These are phyloP conservation scores for Penicillium steckii DNA, from an alignment of 495 filamentous ascomycete genomes.

Conservation along the genomic window DNA sequence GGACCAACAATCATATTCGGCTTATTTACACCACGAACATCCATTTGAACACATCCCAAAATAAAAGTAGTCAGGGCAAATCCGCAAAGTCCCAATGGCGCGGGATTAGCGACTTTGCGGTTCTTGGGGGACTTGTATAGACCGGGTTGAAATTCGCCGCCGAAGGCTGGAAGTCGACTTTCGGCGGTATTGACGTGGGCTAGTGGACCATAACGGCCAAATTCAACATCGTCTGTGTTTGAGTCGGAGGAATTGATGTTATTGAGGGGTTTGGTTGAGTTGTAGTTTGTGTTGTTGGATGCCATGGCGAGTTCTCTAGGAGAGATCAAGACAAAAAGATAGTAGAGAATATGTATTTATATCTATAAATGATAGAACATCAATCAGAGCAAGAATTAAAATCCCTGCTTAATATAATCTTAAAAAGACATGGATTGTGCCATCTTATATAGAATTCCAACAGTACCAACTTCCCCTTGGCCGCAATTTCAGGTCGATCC, in stretches of 20 bases:
- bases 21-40: conserved; percentile 49
- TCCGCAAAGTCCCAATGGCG: conserved; percentile 71
- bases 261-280: background rate
- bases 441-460: background rate
- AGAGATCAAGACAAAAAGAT: background rate
- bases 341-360: background rate
- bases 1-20: conserved; percentile 63
- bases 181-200: conserved; percentile 60
- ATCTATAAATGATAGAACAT: background rate
- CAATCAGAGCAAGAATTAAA: background rate
- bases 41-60: conserved; percentile 70
- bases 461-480: background rate
- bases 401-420: background rate
- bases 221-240: conserved; percentile 7
- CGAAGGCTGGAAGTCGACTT: conserved; percentile 72
- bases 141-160: conserved; percentile 87
- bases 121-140: conserved; percentile 55
- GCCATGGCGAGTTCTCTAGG: background rate
- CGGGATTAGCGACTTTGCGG: conserved; percentile 77
- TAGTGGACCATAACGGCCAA: conserved; percentile 49
- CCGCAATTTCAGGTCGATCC: too few relatives aligned
- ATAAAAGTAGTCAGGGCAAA: conserved; percentile 88
- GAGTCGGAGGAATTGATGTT: background rate
- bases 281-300: background rate
- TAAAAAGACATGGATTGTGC: background rate